Evolutionary conservation across 2,329 filamentous ascomycete genomes (phyloP), one percentile per base, ranked within the genome.

Genomic region (Pyrenochaeta sp.): DNA sequence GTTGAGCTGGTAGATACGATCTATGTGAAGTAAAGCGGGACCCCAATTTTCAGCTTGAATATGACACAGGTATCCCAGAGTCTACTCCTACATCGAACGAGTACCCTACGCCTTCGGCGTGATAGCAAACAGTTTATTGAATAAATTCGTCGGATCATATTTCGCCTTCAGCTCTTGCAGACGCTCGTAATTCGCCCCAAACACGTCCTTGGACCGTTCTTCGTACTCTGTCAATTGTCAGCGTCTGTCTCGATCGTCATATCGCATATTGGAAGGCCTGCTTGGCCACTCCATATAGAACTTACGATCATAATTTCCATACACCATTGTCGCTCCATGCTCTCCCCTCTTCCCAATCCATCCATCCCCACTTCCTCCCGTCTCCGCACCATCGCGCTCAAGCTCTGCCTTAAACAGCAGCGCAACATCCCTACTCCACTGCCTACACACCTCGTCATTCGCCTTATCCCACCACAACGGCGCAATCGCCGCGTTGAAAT

Each of bases 241-340:
- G 46, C 42, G 22, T 43, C 32, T 2, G 32, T 2, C 22, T 34
- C 12, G 22, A 48, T 22, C 15, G 28, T 4, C 32, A 5, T 3
- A 22, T 5, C 37, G 12, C n/a, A 27, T 27, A 5, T 22, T 12
- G 5, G 30, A 22, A 24, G 24, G 7, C n/a, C 52, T 19, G 19
- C 19, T 19, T 19, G 19, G 19, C 19, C 19, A 19, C 19, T 19
- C 19, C 19, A 30, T 30, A 30, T 30, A 30, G 28, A 3, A 36
- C 34, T 50, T 50, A 59, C 57, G 57, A 15, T 59, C 57, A 42
- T 56, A 56, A 27, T 59, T 59, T 9, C 55, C 55, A 30, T 58
- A 58, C 32, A 56, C 52, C 49, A 56, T 59, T 2, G 49, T 56
- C 19, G 57, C 57, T 1, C 57, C 53, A 36, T 59, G 49, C 22